Base-by-base conservation (phyloP, 768 basidiomycete genomes). In the Auricularia sp. region DNA sequence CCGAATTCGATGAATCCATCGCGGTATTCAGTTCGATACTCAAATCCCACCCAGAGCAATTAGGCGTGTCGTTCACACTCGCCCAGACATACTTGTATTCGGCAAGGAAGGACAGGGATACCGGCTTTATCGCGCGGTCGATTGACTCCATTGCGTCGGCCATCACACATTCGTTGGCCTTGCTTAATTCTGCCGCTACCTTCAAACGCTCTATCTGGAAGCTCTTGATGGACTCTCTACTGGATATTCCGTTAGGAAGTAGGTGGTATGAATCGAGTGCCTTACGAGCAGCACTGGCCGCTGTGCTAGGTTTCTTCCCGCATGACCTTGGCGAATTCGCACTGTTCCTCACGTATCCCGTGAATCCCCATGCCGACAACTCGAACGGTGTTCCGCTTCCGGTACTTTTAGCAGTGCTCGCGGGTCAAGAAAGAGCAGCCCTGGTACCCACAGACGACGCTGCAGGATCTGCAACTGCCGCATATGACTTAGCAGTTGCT, bases 121-220 rank as follows among this genome's bases (percentile, higher is more conserved):
- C 83, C n/a, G 91, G 93, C 0, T 94, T 91, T 73, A 76, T 81
- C 18, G 80, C 82, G 10, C 80, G 96, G 63, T 88, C 93, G 0
- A 88, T 94, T 70, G 75, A 76, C 39, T 90, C 92, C 1, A 87
- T 94, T 68, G 69, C 86, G 39, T 75, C 77, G n/a, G 79, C 85
- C n/a, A 79, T 92, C 54, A 70, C 71, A 4, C 77, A 82, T 14
- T 80, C 85, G 18, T 70, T 88, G 62, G 71, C 73, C 47, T 72
- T 79, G 6, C 77, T 89, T 62, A 75, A 80, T 54, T 76, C 77
- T 18, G 81, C 81, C 54, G 73, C 84, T 8, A 87, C 88, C 1
- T 88, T 90, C 72, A 83, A 89, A 18, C 77, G 82, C 3, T 78
- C 91, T 2, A 83, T 83, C 3, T 98, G 95, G 96, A 98, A 98